These are phyloP conservation scores for Sphaerulina musiva DNA, from an alignment of 2,329 filamentous ascomycete genomes.

Conservation along the genomic window DNA sequence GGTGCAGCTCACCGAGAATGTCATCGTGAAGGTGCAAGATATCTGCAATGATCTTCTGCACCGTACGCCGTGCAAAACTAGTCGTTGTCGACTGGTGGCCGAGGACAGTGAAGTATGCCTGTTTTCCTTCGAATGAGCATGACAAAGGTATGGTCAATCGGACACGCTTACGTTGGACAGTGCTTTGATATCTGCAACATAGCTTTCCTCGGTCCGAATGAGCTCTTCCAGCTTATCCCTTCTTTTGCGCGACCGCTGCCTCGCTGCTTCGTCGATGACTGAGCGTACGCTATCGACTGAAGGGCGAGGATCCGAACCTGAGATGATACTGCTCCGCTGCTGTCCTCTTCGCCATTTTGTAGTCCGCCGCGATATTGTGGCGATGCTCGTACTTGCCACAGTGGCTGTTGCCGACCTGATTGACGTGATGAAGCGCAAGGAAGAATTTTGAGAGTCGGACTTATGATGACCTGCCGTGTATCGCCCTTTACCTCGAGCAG, in stretches of 20 bases:
- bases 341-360: slow-evolving; percentile 54
- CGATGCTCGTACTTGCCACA: slow-evolving; percentile 63
- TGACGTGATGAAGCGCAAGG: slow-evolving; percentile 70
- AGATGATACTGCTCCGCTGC: slow-evolving; percentile 51
- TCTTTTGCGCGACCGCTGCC: slow-evolving; percentile 65
- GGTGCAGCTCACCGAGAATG: slow-evolving; percentile 67
- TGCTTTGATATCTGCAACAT: slow-evolving; percentile 80
- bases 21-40: slow-evolving; percentile 79
- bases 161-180: slow-evolving; percentile 65
- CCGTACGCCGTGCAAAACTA: slow-evolving; percentile 26
- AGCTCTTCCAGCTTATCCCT: slow-evolving; percentile 78
- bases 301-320: slow-evolving; percentile 59
- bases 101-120: slow-evolving; percentile 42
- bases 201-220: slow-evolving; percentile 77
- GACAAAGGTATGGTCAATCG: neutral
- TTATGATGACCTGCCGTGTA: slow-evolving; percentile 33
- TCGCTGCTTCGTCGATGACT: slow-evolving; percentile 60
- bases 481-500: slow-evolving; percentile 9
- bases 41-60: slow-evolving; percentile 46
- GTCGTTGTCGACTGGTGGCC: slow-evolving; percentile 25
- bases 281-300: slow-evolving; percentile 52
- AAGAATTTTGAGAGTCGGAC: slow-evolving; percentile 60
- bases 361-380: slow-evolving; percentile 53
- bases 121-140: slow-evolving; percentile 1
- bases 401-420: slow-evolving; percentile 78